These are phyloP conservation scores for Kodamaea kakaduensis DNA, from an alignment of 805 yeast species.

Conservation along the genomic window DNA sequence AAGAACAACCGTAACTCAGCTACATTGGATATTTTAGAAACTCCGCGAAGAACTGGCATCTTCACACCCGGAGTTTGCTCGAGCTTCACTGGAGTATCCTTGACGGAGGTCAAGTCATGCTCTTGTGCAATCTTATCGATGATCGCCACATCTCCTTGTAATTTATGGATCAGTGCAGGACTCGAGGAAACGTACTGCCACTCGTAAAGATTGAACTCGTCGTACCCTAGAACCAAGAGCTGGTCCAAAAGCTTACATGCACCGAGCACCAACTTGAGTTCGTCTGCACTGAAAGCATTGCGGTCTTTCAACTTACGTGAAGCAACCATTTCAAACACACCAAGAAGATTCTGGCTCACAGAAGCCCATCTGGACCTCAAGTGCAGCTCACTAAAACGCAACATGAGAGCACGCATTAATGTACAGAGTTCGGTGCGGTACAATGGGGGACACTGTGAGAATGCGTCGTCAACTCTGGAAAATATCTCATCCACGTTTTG, in stretches of 20 bases:
- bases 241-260: constrained; percentile 80
- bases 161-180: constrained; percentile 50
- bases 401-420: constrained; percentile 59
- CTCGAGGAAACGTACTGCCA: constrained; percentile 83
- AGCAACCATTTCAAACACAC: constrained; percentile 41
- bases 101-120: constrained; percentile 27
- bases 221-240: constrained; percentile 60
- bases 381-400: constrained; percentile 61
- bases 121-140: constrained; percentile 45
- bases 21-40: constrained; percentile 35
- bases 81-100: constrained; percentile 37
- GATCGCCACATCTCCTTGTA: constrained; percentile 27
- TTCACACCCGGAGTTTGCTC: constrained; percentile 28
- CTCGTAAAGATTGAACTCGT: constrained; percentile 72
- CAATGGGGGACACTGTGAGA: constrained; percentile 26
- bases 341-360: constrained; percentile 58
- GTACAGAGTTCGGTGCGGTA: constrained; percentile 46
- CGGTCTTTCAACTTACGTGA: constrained; percentile 22
- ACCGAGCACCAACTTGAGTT: constrained; percentile 43
- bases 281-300: constrained; percentile 29
- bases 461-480: constrained; percentile 32
- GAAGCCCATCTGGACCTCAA: constrained; percentile 67
- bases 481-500: constrained; percentile 47
- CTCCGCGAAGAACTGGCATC: constrained; percentile 46
- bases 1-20: constrained; percentile 59